Percentiles rank a stretch among this genome's conserved stretches.
Evolutionary conservation across 139 green algal genomes (phyloP).

Genomic region (Choricystis sp.): DNA sequence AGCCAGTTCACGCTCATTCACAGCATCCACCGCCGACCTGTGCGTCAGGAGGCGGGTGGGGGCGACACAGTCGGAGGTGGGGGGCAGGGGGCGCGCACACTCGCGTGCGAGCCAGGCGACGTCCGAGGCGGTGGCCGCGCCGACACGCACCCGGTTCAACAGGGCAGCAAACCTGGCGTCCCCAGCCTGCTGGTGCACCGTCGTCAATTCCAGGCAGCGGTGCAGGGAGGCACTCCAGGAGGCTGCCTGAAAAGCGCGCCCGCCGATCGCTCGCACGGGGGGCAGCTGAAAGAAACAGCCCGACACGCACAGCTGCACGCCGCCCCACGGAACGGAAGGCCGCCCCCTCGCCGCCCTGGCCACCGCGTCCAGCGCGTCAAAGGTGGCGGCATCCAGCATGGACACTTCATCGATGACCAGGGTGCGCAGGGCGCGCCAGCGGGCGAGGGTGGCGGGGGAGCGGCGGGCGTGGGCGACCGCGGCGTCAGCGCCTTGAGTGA

Average conservation of each 20-base stretch:
- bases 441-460: conserved; percentile 1
- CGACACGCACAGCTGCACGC: conserved; percentile 49
- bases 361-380: conserved; percentile 29
- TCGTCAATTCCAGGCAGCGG: conserved; percentile 24
- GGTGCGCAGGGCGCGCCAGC: conserved; percentile 19
- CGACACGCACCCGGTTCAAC: background rate
- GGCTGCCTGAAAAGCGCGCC: conserved; percentile 27
- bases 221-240: conserved; percentile 28
- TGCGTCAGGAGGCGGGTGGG: conserved; percentile 39
- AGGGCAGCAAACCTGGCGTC: background rate
- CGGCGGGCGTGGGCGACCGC: conserved; percentile 3
- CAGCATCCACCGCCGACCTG: conserved; percentile 23
- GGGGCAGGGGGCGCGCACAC: conserved; percentile 25
- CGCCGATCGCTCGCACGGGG: conserved; percentile 24
- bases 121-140: background rate
- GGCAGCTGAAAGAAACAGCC: conserved; percentile 59
- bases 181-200: conserved; percentile 33
- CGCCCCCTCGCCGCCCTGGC: conserved; percentile 12
- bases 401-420: conserved; percentile 50
- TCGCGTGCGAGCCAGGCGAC: background rate
- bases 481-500: conserved; percentile 12
- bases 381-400: conserved; percentile 32
- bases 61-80: conserved; percentile 31
- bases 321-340: conserved; percentile 30
- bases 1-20: conserved; percentile 25